A percentile compares a stretch with the other conserved stretches of the same genome.
These are phyloP conservation scores for Rosa persica DNA, from an alignment of 306 rosid species.

Conservation along the genomic window DNA sequence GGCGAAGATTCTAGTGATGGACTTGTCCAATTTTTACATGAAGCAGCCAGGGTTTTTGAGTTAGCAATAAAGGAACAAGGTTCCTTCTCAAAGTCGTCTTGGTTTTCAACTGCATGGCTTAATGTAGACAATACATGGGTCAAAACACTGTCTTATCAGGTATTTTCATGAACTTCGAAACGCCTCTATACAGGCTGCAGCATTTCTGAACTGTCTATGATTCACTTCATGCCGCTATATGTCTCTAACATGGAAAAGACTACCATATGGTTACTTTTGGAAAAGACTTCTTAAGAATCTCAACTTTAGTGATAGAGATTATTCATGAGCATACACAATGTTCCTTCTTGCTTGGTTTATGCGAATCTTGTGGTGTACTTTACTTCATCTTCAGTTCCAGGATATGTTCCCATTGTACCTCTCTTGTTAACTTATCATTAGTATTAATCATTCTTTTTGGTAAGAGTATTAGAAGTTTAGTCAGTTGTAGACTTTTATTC, in stretches of 20 bases:
- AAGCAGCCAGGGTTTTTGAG: constrained; percentile 90
- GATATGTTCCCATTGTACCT: background rate
- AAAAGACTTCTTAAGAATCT: background rate
- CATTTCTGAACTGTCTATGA: background rate
- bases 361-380: background rate
- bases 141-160: constrained; percentile 87
- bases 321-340: background rate
- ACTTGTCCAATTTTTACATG: constrained; percentile 83
- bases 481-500: background rate
- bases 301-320: constrained; percentile 2
- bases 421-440: background rate
- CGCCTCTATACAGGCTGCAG: background rate
- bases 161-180: constrained; percentile 23
- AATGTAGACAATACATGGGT: constrained; percentile 90
- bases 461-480: background rate
- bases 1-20: constrained; percentile 66
- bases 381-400: constrained; percentile 3
- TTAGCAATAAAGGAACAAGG: constrained; percentile 76
- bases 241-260: background rate
- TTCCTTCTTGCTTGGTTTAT: constrained; percentile 7
- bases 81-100: constrained; percentile 47
- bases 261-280: background rate
- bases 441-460: background rate
- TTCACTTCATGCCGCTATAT: background rate
- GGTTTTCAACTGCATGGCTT: constrained; percentile 92